A percentile compares a stretch with the other conserved stretches of the same genome.
Evolutionary conservation across 371 early-diverging fungal species (phyloP).

Genomic region (Parasitella parasitica): DNA sequence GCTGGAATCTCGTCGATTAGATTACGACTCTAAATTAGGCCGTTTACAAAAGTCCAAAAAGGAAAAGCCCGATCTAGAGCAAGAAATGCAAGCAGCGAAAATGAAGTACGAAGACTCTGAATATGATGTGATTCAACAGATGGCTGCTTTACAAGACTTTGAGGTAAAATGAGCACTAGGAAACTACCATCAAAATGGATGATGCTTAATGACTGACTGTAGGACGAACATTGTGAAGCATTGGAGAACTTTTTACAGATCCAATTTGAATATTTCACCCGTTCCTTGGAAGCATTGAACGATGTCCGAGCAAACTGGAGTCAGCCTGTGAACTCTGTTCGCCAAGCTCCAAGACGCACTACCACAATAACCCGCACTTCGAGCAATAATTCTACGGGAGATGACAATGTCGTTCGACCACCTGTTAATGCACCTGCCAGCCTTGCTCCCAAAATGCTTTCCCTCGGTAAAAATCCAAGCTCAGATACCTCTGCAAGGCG

Average conservation of each 20-base stretch:
- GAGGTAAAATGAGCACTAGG: conserved; percentile 47
- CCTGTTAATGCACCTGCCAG: background rate
- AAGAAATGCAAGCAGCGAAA: conserved; percentile 87
- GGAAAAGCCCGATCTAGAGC: conserved; percentile 62
- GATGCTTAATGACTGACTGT: background rate
- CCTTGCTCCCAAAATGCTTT: conserved; percentile 1
- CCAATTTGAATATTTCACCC: conserved; percentile 50
- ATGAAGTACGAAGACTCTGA: conserved; percentile 90
- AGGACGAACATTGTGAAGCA: conserved; percentile 61
- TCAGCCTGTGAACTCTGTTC: background rate
- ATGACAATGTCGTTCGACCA: background rate
- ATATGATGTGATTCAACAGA: conserved; percentile 64
- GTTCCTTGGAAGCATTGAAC: conserved; percentile 43
- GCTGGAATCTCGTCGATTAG: conserved; percentile 83
- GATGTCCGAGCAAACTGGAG: conserved; percentile 14
- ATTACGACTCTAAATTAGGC: conserved; percentile 89
- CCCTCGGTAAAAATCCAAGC: background rate
- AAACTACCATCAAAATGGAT: background rate
- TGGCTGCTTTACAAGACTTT: conserved; percentile 67
- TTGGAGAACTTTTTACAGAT: conserved; percentile 57
- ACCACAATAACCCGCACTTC: conserved; percentile 16
- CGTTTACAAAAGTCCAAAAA: conserved; percentile 87
- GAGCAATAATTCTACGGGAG: conserved; percentile 5
- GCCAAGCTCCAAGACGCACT: background rate
- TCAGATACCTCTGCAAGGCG: conserved; percentile 1